Conservation (phyloP, 805 yeast species). For the Ogataea trehalophila region DNA sequence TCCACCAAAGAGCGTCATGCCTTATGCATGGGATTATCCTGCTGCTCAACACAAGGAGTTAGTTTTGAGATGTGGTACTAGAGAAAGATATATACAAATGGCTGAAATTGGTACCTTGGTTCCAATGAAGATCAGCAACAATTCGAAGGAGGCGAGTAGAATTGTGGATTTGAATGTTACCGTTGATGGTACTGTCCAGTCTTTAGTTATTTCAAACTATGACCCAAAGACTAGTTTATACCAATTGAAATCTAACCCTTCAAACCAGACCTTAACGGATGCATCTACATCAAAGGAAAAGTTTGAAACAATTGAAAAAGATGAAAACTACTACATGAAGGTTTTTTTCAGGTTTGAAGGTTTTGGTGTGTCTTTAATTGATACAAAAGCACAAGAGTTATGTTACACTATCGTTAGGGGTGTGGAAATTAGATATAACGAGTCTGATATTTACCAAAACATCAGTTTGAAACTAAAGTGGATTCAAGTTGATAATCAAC, state of each 20-base stretch:
- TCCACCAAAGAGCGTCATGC: constrained; percentile 93
- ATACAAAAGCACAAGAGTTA: constrained; percentile 65
- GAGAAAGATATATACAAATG: constrained; percentile 73
- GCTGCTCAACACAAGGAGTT: constrained; percentile 82
- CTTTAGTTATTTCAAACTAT: constrained; percentile 77
- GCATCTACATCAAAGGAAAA: constrained; percentile 33
- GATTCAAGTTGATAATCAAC: constrained; percentile 91
- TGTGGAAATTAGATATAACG: constrained; percentile 72
- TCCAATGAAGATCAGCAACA: constrained; percentile 72
- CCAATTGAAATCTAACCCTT: constrained; percentile 39
- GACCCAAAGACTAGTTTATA: constrained; percentile 76
- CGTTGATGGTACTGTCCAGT: constrained; percentile 94
- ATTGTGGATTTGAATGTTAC: constrained; percentile 86
- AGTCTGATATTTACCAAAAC: constrained; percentile 80
- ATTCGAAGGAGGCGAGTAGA: constrained; percentile 31
- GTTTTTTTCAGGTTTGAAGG: constrained; percentile 72
- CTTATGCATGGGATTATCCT: constrained; percentile 97
- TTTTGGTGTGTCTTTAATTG: constrained; percentile 80
- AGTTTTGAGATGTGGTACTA: constrained; percentile 62
- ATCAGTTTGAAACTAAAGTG: constrained; percentile 80
- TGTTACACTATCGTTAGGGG: constrained; percentile 83
- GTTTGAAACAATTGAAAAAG: constrained; percentile 52
- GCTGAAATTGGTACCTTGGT: constrained; percentile 90
- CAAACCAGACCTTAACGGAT: constrained; percentile 22
- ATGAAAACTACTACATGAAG: constrained; percentile 47